A percentile compares a stretch with the other conserved stretches of the same genome.
These are phyloP conservation scores for Vaccinium vitisidaea DNA, from an alignment of 148 eudicot species.

Conservation along the genomic window DNA sequence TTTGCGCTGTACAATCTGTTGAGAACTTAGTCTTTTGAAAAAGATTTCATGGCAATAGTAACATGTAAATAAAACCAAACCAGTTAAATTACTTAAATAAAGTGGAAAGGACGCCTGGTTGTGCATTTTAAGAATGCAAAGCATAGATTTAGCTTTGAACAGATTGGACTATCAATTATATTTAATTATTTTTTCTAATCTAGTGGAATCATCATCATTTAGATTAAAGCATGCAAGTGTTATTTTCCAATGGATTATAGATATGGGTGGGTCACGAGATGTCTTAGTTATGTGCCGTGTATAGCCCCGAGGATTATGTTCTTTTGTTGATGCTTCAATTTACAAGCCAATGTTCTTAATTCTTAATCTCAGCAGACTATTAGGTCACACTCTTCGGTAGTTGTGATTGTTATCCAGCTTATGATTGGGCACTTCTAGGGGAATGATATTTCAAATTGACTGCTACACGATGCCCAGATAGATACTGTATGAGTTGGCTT, in stretches of 20 bases:
- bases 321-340: conserved; percentile 2
- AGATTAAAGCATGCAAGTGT: not conserved
- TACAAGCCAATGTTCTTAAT: not conserved
- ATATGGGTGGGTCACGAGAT: not conserved
- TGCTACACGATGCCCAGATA: not conserved
- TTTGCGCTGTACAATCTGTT: conserved; percentile 10
- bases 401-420: not conserved
- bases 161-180: not conserved
- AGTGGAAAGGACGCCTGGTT: not conserved
- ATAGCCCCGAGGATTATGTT: not conserved
- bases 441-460: not conserved
- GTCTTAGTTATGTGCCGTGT: not conserved
- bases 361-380: not conserved
- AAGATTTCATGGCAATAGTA: not conserved
- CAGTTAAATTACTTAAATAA: not conserved
- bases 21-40: not conserved
- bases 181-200: not conserved
- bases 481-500: not conserved
- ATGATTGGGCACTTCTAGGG: conserved; percentile 1
- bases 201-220: not conserved
- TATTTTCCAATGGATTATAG: not conserved
- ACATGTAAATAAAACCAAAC: conserved; percentile 7
- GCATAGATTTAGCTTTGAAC: not conserved
- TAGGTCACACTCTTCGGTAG: not conserved
- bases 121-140: conserved; percentile 6